Conservation (phyloP, 768 basidiomycete species). For the Astraeus odoratus region DNA sequence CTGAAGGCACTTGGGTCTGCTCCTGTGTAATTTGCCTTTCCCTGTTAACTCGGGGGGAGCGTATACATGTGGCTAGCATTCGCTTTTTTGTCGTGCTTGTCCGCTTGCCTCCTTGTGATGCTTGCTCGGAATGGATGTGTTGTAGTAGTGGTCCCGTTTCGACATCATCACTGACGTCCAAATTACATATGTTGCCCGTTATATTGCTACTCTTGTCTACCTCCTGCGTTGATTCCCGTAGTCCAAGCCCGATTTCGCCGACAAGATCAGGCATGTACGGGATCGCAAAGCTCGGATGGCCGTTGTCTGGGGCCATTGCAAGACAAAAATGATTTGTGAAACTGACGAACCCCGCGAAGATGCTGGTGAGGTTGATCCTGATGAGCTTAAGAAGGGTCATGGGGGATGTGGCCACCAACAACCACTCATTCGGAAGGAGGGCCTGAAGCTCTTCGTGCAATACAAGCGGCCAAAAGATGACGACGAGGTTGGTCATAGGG, state of each 20-base stretch:
- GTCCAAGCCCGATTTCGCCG: slow-evolving; percentile 80
- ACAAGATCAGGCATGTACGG: slow-evolving; percentile 81
- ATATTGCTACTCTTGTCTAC: slow-evolving; percentile 21
- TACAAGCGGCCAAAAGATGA: slow-evolving; percentile 95
- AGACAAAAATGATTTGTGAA: slow-evolving; percentile 84
- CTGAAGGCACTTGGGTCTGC: slow-evolving; percentile 19
- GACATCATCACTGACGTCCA: slow-evolving; percentile 57
- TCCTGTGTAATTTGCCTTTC: slow-evolving; percentile 36
- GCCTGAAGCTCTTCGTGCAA: slow-evolving; percentile 87
- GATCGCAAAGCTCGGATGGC: slow-evolving; percentile 86
- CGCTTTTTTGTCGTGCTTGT: slow-evolving; percentile 42
- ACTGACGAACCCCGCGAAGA: slow-evolving; percentile 86
- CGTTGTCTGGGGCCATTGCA: slow-evolving; percentile 80
- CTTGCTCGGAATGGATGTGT: slow-evolving; percentile 18
- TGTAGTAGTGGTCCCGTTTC: slow-evolving; percentile 30
- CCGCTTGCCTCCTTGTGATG: slow-evolving; percentile 56
- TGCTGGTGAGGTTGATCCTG: slow-evolving; percentile 54
- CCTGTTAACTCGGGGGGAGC: slow-evolving; percentile 66
- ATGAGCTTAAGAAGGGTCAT: slow-evolving; percentile 81
- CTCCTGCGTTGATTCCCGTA: slow-evolving; percentile 33
- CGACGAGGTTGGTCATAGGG: slow-evolving; percentile 76
- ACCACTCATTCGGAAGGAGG: slow-evolving; percentile 88
- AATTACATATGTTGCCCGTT: slow-evolving; percentile 51
- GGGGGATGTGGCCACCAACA: slow-evolving; percentile 96
- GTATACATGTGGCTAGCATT: slow-evolving; percentile 57